Base-by-base conservation (phyloP, 2,329 filamentous ascomycete genomes). In the Aspergillus fijiensis region DNA sequence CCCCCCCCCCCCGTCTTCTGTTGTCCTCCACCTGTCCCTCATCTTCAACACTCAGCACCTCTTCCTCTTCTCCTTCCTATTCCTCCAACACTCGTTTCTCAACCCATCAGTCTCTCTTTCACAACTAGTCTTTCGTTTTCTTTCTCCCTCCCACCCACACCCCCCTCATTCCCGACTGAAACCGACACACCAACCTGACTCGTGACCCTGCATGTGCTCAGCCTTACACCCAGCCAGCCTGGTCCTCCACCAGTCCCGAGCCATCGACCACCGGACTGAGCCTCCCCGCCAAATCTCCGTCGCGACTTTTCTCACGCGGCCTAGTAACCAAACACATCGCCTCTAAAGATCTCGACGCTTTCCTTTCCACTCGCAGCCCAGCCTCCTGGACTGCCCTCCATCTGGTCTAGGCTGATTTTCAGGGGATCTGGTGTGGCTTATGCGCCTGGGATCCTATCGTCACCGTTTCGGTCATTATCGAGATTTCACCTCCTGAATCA, bases 231-330 rank as follows among this genome's bases (percentile, higher is more conserved):
- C 59, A 51, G 53, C 57, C 51, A 48, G 33, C 53, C 42, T 49
- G 31, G 42, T 49, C 39, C 39, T 42, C 39, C 39, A n/a, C 53
- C 42, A 49, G 25, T 55, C 42, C 35, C 56, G 53, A 57, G 58
- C 59, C 52, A 65, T 64, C 62, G 57, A 68, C 65, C 53, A 55
- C 25, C 61, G 58, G 55, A 60, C 61, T 61, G 61, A 63, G 58
- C 60, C 65, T 63, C 60, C 64, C 61, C 66, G 59, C 63, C 63
- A 61, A 56, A 58, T 49, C 33, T 35, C 33, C 33, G 33, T 31
- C 52, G 61, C 67, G 49, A 63, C 63, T 59, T 65, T 62, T 67
- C 63, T 62, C 60, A 53, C 55, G 61, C 58, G 63, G 62, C 65
- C 66, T 64, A 64, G 63, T 64, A 59, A 51, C 27, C 33, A 57